Percentiles rank a stretch among this genome's conserved stretches.
phyloP scores from a whole-genome alignment of 768 basidiomycete genomes.

The Daedaleopsis nitida region DNA sequence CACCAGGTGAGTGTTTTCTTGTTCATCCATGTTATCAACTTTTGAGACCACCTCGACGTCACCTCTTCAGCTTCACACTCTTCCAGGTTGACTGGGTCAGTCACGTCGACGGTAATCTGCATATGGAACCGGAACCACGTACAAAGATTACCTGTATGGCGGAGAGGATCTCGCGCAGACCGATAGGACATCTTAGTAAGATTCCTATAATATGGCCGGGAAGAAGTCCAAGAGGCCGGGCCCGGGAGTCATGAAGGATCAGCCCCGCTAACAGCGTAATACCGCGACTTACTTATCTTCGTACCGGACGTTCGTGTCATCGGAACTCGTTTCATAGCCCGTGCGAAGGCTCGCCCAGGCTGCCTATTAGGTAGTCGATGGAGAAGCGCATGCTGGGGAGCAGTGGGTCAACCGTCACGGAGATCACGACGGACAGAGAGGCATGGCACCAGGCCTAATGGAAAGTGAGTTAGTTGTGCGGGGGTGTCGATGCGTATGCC shows the following conservation, averaged over 20 bases:
- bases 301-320: background rate
- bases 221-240: too few species aligned
- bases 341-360: conserved; percentile 3
- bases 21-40: too few species aligned
- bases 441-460: background rate
- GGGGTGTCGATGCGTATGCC: too few species aligned
- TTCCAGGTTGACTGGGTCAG: conserved; percentile 66
- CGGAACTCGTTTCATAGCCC: background rate
- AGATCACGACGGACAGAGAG: background rate
- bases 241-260: too few species aligned
- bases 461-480: background rate
- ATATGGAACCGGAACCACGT: too few species aligned
- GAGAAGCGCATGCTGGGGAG: conserved; percentile 3
- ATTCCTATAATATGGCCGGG: too few species aligned
- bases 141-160: too few species aligned
- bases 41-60: too few species aligned
- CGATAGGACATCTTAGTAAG: too few species aligned
- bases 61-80: conserved; percentile 55
- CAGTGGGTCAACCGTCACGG: too few species aligned
- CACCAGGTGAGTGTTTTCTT: background rate
- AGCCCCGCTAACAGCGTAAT: background rate
- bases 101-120: conserved; percentile 56
- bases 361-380: conserved; percentile 1
- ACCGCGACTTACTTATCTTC: background rate
- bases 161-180: too few species aligned